Base-by-base conservation (phyloP, 768 basidiomycete genomes). In the Coprinopsis marcescibilis region DNA sequence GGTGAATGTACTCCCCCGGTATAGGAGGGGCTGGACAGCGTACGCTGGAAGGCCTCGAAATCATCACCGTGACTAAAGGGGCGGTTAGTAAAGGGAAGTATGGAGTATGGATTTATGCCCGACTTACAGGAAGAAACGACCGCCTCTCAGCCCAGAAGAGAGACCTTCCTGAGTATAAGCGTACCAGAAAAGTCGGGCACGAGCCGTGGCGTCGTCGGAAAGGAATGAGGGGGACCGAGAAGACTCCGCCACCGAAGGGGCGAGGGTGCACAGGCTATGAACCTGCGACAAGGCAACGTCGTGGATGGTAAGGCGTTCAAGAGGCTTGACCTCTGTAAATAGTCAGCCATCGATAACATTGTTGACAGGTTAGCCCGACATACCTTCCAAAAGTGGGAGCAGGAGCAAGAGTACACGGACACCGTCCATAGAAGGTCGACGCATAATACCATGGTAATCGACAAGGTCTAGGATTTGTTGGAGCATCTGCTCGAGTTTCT, bases 101-200 rank as follows among this genome's bases (percentile, higher is more conserved):
- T n/a, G n/a, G n/a, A n/a, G n/a, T n/a, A n/a, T n/a, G n/a, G n/a
- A n/a, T n/a, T n/a, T n/a, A 23, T 15, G 33, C 10, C 32, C 30
- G 24, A 50, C 88, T 56, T 67, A 90, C 89, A 95, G 65, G 37
- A 85, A 69, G 38, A 95, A 72, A 30, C 89, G 83, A 2, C 89
- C 85, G n/a, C 93, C 93, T 41, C 82, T 76, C 48, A 94, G 72
- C 17, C 85, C 93, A 7, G 80, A 86, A 1, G 81, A 80, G 17
- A 93, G 75, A 23, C 89, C 88, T 64, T 95, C 93, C 49, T 89
- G 83, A 20, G 85, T 78, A 52, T 91, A 80, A 5, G 86, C 81
- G 56, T 92, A 95, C 88, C 90, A 95, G 61, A 90, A 94, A 25
- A 94, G 73, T 24, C 92, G 74, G 2, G 88, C 82, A 26, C 89